Evolutionary conservation across 306 rosid genomes (phyloP), one percentile per base, ranked within the genome.

Genomic region (Oxytropis ochrocephala): DNA sequence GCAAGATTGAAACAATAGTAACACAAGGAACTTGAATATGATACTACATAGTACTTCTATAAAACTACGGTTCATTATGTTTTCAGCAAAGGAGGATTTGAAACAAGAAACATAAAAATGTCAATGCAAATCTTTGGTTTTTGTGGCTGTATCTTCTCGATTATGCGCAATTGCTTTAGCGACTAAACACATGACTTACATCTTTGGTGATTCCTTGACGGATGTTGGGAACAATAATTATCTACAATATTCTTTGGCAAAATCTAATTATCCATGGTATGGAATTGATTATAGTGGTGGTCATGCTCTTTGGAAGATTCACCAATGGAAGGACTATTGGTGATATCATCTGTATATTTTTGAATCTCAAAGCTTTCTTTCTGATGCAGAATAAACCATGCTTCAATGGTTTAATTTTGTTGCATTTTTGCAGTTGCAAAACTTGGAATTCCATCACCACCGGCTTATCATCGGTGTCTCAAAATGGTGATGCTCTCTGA

Each of bases 191-290:
- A 87, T 83, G 1, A 89, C 91, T 1, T 89, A 53, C 38, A 62
- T 86, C 42, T 92, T 92, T 66, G 92, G 98, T 8, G 98, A 92
- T 13, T 92, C 98, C 0, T 70, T 89, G 17, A 82, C 96, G 24
- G 96, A 92, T 6, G 98, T 92, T 30, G 98, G 96, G 4, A 92
- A 92, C 80, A 92, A 92, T 75, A 92, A 92, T 46, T 86, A 49
- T 63, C 64, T 87, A 46, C 94, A 84, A 55, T 83, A 84, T 65
- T 89, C 96, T 35, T 83, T 89, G 13, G 98, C 98, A 0, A 89
- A 67, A 67, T 87, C 89, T 3, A 83, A 92, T 52, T 89, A 74
- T 73, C 96, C 98, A 3, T 87, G 92, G 92, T 92, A 92, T 73
- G 98, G 98, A 0, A 42, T 92, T 48, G 98, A 89, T 80, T 92